Percentiles rank a stretch among this genome's conserved stretches.
phyloP scores from a whole-genome alignment of 2,329 filamentous ascomycete genomes.

The Diaporthe citri region DNA sequence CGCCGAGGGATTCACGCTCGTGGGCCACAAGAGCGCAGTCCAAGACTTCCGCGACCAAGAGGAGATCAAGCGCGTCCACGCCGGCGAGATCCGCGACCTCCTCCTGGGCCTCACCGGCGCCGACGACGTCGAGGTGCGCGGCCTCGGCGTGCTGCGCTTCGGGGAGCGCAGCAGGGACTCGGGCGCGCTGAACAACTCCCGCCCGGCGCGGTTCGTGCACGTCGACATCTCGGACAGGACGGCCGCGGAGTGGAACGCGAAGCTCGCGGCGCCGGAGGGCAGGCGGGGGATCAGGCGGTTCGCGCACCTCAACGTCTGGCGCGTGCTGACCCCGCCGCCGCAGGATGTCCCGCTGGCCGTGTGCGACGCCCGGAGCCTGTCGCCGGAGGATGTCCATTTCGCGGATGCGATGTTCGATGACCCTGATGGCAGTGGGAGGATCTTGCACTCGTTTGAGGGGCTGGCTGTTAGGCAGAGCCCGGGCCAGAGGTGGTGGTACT shows the following conservation, averaged over 20 bases:
- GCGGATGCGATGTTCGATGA: slow-evolving; percentile 14
- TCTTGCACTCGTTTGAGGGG: slow-evolving; percentile 19
- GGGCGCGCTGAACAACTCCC: slow-evolving; percentile 21
- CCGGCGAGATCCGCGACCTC: slow-evolving; percentile 10
- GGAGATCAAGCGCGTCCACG: slow-evolving; percentile 4
- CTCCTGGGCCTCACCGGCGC: background rate
- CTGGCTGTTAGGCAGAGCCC: background rate
- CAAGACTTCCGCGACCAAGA: slow-evolving; percentile 10
- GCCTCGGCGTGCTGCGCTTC: slow-evolving; percentile 13
- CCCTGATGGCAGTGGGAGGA: background rate
- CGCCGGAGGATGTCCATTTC: background rate
- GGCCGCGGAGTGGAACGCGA: background rate
- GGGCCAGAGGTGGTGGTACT: slow-evolving; percentile 13
- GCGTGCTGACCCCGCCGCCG: slow-evolving; percentile 1
- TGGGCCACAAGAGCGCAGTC: slow-evolving; percentile 5
- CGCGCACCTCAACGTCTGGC: slow-evolving; percentile 19
- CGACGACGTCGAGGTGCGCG: background rate
- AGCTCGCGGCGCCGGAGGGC: background rate
- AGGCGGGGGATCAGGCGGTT: background rate
- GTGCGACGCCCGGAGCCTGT: slow-evolving; percentile 1
- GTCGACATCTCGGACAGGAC: background rate
- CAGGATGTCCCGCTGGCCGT: background rate
- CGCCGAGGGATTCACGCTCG: slow-evolving; percentile 7
- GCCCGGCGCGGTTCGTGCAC: slow-evolving; percentile 18
- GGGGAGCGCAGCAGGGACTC: slow-evolving; percentile 4